Evolutionary conservation across 345 rosid genomes (phyloP).

Genomic region (Eucalyptus cladocalyx): DNA sequence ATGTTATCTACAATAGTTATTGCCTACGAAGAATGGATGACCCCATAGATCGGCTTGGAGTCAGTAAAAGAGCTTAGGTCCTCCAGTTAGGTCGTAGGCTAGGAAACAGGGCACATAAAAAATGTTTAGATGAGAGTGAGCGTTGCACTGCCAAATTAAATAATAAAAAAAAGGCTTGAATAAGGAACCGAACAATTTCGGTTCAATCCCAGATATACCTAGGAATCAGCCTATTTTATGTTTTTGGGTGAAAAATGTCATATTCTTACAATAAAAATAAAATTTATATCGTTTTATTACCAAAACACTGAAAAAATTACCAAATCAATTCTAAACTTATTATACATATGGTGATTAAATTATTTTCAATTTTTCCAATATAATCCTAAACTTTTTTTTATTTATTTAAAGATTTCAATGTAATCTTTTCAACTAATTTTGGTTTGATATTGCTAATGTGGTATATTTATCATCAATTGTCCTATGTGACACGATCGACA

Average conservation of each 20-base stretch:
- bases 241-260: too few relatives aligned
- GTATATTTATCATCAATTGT: not conserved
- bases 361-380: too few relatives aligned
- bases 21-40: not conserved
- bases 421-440: too few relatives aligned
- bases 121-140: not conserved
- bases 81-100: not conserved
- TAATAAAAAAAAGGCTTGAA: not conserved
- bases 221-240: not conserved
- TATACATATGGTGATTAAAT: too few relatives aligned
- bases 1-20: too few relatives aligned
- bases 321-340: too few relatives aligned
- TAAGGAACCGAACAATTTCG: too few relatives aligned
- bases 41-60: not conserved
- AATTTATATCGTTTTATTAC: too few relatives aligned
- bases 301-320: too few relatives aligned
- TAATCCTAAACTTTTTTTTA: too few relatives aligned
- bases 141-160: too few relatives aligned
- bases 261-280: not conserved
- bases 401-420: too few relatives aligned
- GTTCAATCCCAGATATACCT: not conserved
- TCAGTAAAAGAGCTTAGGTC: not conserved
- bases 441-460: not conserved
- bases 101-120: not conserved
- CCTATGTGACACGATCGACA: rapidly evolving